A percentile compares a stretch with the other conserved stretches of the same genome.
Conservation (phyloP, 306 rosid genomes). For the Geum urbanum region DNA sequence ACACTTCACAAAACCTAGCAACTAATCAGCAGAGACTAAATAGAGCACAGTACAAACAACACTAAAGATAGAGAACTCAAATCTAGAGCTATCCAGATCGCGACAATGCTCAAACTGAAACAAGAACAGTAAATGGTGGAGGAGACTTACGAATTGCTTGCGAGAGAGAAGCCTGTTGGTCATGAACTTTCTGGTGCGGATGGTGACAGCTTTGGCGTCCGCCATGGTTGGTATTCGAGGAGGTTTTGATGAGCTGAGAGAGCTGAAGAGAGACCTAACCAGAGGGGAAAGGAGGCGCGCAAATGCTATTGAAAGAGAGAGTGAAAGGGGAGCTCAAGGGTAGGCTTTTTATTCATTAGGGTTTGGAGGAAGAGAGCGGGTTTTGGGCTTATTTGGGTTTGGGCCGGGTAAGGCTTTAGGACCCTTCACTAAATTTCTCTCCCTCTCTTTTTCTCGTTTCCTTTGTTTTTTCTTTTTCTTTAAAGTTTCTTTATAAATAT, state of each 20-base stretch:
- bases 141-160: slow-evolving; percentile 73
- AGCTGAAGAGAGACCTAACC: slow-evolving; percentile 7
- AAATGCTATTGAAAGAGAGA: not conserved
- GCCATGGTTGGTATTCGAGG: slow-evolving; percentile 51
- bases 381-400: slow-evolving; percentile 13
- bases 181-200: slow-evolving; percentile 87
- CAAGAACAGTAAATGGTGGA: not conserved
- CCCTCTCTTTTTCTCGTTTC: not conserved
- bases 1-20: not conserved
- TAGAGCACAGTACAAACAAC: not conserved
- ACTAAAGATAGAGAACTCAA: not conserved
- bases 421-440: not conserved
- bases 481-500: not conserved
- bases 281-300: not conserved
- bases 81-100: too few relatives aligned
- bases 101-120: not conserved
- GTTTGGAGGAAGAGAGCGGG: slow-evolving; percentile 23
- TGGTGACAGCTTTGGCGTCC: slow-evolving; percentile 81
- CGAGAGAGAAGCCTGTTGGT: slow-evolving; percentile 87
- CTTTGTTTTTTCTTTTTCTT: not conserved
- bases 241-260: slow-evolving; percentile 1
- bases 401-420: not conserved
- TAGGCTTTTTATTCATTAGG: slow-evolving; percentile 31
- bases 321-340: not conserved
- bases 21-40: too few relatives aligned